Evolutionary conservation across 1,284 basidiomycete genomes (phyloP).

Genomic region (Fomitopsis pinicola): DNA sequence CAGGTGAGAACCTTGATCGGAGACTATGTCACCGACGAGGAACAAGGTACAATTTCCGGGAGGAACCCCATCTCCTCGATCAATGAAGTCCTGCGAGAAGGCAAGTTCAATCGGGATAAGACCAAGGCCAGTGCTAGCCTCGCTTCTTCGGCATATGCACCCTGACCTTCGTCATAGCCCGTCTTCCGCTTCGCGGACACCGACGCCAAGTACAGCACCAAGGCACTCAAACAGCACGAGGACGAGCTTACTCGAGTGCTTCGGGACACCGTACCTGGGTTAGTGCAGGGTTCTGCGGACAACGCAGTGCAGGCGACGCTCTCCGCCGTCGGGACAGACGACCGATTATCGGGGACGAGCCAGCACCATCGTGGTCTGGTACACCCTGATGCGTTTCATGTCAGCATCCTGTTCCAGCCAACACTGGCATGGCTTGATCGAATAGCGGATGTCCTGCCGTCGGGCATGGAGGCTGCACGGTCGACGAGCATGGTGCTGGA

Average conservation of each 20-base stretch:
- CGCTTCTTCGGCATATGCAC: too few relatives aligned
- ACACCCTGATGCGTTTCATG: constrained; percentile 92
- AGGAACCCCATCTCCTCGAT: constrained; percentile 90
- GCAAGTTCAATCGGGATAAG: constrained; percentile 72
- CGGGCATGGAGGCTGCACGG: constrained; percentile 65
- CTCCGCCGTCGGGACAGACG: constrained; percentile 60
- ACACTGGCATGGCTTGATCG: constrained; percentile 85
- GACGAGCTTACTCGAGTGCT: constrained; percentile 83
- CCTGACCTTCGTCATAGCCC: constrained; percentile 40
- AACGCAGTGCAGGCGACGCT: constrained; percentile 59
- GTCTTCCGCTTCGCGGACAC: constrained; percentile 92
- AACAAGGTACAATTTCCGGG: constrained; percentile 69
- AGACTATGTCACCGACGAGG: constrained; percentile 91
- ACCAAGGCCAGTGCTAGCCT: constrained; percentile 52
- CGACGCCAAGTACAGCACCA: constrained; percentile 67
- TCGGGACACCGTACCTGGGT: constrained; percentile 89
- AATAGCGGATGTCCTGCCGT: constrained; percentile 67
- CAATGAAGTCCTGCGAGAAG: constrained; percentile 90
- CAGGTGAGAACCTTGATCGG: constrained; percentile 85
- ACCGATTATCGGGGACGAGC: constrained; percentile 63
- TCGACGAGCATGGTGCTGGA: constrained; percentile 80
- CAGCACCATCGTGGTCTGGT: constrained; percentile 86
- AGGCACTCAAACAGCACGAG: constrained; percentile 74
- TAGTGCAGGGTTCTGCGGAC: constrained; percentile 71
- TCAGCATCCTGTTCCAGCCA: constrained; percentile 91